Evolutionary conservation across 148 eudicot species (phyloP), one percentile per base, ranked within the genome.

Genomic region (Rhododendron henanense): DNA sequence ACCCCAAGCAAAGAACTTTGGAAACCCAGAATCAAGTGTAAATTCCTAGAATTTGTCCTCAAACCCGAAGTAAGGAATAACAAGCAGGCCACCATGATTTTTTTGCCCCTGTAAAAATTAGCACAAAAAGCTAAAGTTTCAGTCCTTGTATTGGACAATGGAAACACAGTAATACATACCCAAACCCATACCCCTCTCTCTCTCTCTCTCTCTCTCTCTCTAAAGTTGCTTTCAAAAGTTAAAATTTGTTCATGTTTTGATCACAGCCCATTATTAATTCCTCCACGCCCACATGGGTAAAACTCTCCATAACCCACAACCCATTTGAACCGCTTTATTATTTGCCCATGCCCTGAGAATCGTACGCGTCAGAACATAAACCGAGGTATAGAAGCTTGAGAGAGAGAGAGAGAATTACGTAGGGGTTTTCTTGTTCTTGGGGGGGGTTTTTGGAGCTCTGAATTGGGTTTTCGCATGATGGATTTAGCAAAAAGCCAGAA

Each of bases 231-330:
- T 71, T 47, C 57, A 48, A 63, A 80, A 83, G 55, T 79, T 79
- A 69, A 83, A 53, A 19, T 85, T 91, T 63, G 33, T 89, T 83
- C 93, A 90, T 90, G 93, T 88, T 87, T 87, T 84, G 83, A 75
- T 87, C 91, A 88, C 87, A 83, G 61, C 88, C 89, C 87, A 83
- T 86, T 90, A 92, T 92, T 92, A 86, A 93, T 89, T 84, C 69
- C 86, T 78, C 90, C 88, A 86, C 78, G 57, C 90, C 87, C 95
- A 92, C 96, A 94, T 95, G 95, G 91, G 81, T 88, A 47, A 61
- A 85, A 81, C 90, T 90, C 90, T 85, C 83, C 31, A 89, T 85
- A 84, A 57, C 59, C 81, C 90, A 91, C 71, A 89, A 83, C 87
- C 84, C 88, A 86, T 88, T 88, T 57, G 81, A 31, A 33, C 18